phyloP scores from a whole-genome alignment of 148 eudicot species.

The Rhododendron ovatum region DNA sequence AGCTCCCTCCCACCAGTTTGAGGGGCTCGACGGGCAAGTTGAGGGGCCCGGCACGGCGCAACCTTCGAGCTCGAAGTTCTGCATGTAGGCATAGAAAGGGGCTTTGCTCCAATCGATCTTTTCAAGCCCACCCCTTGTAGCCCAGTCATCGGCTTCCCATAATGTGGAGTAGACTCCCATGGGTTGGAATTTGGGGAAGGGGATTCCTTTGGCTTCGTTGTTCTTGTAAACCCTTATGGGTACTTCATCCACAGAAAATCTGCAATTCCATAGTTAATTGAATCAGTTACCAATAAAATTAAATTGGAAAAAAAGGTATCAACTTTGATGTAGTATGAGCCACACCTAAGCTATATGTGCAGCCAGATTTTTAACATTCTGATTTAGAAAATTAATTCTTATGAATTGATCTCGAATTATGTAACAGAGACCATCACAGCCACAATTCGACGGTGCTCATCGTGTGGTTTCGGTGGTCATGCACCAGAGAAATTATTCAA shows the following conservation, averaged over 20 bases:
- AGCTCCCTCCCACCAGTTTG: slow-evolving; percentile 47
- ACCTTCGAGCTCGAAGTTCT: slow-evolving; percentile 39
- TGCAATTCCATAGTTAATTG: background rate
- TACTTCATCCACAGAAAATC: slow-evolving; percentile 63
- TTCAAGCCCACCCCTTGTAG: slow-evolving; percentile 75
- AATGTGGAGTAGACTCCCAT: slow-evolving; percentile 75
- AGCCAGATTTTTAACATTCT: too few species aligned
- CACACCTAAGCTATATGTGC: too few species aligned
- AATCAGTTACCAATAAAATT: background rate
- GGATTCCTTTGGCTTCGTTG: slow-evolving; percentile 63
- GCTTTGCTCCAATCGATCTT: slow-evolving; percentile 68
- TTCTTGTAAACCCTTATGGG: slow-evolving; percentile 85
- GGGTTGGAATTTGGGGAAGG: slow-evolving; percentile 63
- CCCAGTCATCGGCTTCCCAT: slow-evolving; percentile 95
- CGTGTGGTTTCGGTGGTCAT: too few species aligned
- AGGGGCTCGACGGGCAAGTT: slow-evolving; percentile 32
- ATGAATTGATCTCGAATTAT: too few species aligned
- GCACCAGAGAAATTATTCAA: too few species aligned
- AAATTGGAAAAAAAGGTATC: too few species aligned
- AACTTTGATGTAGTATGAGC: too few species aligned
- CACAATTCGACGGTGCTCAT: too few species aligned
- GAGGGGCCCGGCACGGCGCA: slow-evolving; percentile 37
- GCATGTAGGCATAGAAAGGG: slow-evolving; percentile 37
- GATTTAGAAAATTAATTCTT: too few species aligned
- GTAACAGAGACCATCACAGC: too few species aligned